A percentile compares a stretch with the other conserved stretches of the same genome.
Conservation (phyloP, 164 flowering plant species). For the Houttuynia cordata region DNA sequence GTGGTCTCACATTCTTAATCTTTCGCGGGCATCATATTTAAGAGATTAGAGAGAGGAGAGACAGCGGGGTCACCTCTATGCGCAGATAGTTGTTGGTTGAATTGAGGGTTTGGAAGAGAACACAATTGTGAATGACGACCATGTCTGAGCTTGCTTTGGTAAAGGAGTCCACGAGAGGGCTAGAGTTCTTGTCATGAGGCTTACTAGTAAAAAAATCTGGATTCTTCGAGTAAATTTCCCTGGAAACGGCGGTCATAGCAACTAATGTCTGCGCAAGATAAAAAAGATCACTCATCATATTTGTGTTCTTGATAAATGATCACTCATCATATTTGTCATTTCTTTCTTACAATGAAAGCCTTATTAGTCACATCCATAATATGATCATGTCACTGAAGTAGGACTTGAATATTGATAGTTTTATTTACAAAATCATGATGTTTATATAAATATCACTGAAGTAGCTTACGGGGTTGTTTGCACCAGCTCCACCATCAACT, state of each 20-base stretch:
- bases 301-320: too few relatives aligned
- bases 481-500: conserved; percentile 9
- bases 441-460: too few relatives aligned
- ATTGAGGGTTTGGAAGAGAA: conserved; percentile 9
- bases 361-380: too few relatives aligned
- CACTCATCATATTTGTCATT: too few relatives aligned
- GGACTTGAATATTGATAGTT: too few relatives aligned
- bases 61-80: background rate
- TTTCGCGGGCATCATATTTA: background rate
- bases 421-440: too few relatives aligned
- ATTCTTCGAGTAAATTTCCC: conserved; percentile 2
- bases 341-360: too few relatives aligned
- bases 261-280: conserved; percentile 1
- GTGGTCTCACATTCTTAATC: background rate
- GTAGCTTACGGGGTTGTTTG: conserved; percentile 7
- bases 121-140: conserved; percentile 7
- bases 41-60: too few relatives aligned
- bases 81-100: conserved; percentile 4
- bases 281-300: too few relatives aligned
- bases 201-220: conserved; percentile 4
- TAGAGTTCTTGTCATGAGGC: conserved; percentile 1
- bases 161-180: conserved; percentile 6
- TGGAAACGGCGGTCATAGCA: conserved; percentile 1
- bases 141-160: conserved; percentile 8
- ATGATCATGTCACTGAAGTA: too few relatives aligned